Percentiles rank a stretch among this genome's conserved stretches.
Evolutionary conservation across 768 basidiomycete species (phyloP).

Genomic region (Suillus bovinus): DNA sequence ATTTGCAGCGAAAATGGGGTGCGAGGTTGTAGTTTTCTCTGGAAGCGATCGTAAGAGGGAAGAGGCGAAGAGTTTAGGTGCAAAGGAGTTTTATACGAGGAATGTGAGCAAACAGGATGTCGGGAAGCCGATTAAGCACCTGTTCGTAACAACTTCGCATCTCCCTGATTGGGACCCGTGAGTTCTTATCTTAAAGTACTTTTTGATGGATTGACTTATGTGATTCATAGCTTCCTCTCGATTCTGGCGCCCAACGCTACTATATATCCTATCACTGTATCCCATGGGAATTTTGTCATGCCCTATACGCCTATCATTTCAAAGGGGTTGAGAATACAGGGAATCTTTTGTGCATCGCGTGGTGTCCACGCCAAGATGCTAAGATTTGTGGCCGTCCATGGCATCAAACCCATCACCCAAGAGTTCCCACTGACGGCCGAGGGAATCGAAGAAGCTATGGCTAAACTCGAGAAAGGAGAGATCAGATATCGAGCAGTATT

Average conservation of each 20-base stretch:
- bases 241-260: constrained; percentile 25
- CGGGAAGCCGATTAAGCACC: constrained; percentile 26
- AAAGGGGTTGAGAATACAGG: constrained; percentile 27
- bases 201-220: background rate
- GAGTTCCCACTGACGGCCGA: constrained; percentile 32
- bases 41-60: constrained; percentile 33
- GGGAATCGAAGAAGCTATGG: constrained; percentile 32
- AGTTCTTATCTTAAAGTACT: constrained; percentile 8
- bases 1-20: constrained; percentile 41
- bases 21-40: constrained; percentile 38
- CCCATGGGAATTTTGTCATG: constrained; percentile 21
- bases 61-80: constrained; percentile 35
- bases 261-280: constrained; percentile 29
- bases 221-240: constrained; percentile 23
- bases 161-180: constrained; percentile 34
- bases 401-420: constrained; percentile 30
- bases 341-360: constrained; percentile 23
- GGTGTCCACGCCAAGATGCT: constrained; percentile 34
- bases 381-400: constrained; percentile 33
- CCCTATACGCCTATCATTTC: constrained; percentile 20
- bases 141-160: constrained; percentile 33
- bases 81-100: constrained; percentile 37
- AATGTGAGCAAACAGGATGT: constrained; percentile 27
- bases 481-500: constrained; percentile 36
- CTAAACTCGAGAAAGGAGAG: constrained; percentile 24